Evolutionary conservation across 306 rosid genomes (phyloP).

Genomic region (Castanea crenata): DNA sequence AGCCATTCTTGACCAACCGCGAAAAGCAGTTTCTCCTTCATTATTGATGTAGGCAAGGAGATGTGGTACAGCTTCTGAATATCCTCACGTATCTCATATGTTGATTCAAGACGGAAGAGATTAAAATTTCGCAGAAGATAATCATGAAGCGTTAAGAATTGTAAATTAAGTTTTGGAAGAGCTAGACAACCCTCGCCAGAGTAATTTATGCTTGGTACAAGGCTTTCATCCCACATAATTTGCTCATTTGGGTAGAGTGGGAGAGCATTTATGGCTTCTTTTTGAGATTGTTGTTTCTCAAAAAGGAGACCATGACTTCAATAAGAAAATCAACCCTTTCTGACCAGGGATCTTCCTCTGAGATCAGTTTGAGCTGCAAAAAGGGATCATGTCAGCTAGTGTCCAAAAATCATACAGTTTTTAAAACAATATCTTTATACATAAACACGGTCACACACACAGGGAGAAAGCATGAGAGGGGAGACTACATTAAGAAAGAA

Average conservation of each 20-base stretch:
- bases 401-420: not conserved
- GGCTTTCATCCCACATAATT: conserved; percentile 99
- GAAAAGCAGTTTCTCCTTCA: conserved; percentile 86
- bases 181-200: conserved; percentile 99
- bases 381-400: conserved; percentile 19
- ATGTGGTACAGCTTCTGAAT: conserved; percentile 95
- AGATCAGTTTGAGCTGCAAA: conserved; percentile 87
- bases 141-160: conserved; percentile 96
- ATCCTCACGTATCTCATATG: conserved; percentile 98
- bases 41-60: conserved; percentile 84
- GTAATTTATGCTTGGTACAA: conserved; percentile 97
- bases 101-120: conserved; percentile 96
- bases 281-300: conserved; percentile 94
- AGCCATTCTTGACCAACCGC: conserved; percentile 99
- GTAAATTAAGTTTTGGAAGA: conserved; percentile 93
- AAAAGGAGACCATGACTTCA: conserved; percentile 93
- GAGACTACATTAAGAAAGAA: not conserved
- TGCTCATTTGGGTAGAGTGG: conserved; percentile 96
- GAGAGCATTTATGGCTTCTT: conserved; percentile 96
- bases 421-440: not conserved
- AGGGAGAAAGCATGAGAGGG: not conserved
- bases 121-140: conserved; percentile 92
- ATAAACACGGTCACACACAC: not conserved
- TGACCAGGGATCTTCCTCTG: conserved; percentile 92
- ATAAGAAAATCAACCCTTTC: conserved; percentile 87